Evolutionary conservation across 495 filamentous ascomycete genomes (phyloP), one percentile per base, ranked within the genome.

Genomic region (Cercophora samala): DNA sequence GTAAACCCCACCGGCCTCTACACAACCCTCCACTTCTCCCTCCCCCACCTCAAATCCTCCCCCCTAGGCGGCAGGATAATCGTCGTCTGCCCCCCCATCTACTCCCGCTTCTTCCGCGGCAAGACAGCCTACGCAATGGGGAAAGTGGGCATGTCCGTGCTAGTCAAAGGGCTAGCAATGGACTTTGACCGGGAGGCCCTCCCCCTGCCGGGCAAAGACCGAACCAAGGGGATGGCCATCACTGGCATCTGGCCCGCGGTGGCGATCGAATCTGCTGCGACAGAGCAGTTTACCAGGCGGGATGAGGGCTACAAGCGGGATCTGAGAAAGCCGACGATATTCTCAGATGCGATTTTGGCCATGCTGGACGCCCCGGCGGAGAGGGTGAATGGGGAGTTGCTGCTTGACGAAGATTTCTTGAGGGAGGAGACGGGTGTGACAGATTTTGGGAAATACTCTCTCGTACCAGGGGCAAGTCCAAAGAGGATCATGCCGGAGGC

Each of bases 71-170:
- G 85, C 0, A 69, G 92, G 5, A 86, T 96, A 60, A 81, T 96
- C 60, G 92, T 96, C 55, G 91, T 96, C 23, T 89, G 87, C 66
- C 92, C 92, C 56, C 92, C 92, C 0, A 93, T 96, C 64, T 96
- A 96, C 71, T 89, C 85, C 58, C 82, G 92, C 19, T 96, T 96
- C 75, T 93, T 94, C 72, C 75, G 90, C 3, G 92, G 92, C 11
- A 96, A 96, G 83, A 91, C 91, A 1, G 91, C 89, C 19, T 96
- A 96, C 79, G 92, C 92, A 0, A 89, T 95, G 82, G 90, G 91
- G 62, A 96, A 96, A 73, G 86, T 93, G 18, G 90, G 81, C 18
- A 96, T 96, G 92, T 89, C 85, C 74, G 90, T 93, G 18, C 71
- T 96, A 51, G 90, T 89, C 0, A 91, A 91, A 69, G 92, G 92